A percentile compares a stretch with the other conserved stretches of the same genome.
Conservation (phyloP, 2,329 filamentous ascomycete genomes). For the Fonsecaea multimorphosa region DNA sequence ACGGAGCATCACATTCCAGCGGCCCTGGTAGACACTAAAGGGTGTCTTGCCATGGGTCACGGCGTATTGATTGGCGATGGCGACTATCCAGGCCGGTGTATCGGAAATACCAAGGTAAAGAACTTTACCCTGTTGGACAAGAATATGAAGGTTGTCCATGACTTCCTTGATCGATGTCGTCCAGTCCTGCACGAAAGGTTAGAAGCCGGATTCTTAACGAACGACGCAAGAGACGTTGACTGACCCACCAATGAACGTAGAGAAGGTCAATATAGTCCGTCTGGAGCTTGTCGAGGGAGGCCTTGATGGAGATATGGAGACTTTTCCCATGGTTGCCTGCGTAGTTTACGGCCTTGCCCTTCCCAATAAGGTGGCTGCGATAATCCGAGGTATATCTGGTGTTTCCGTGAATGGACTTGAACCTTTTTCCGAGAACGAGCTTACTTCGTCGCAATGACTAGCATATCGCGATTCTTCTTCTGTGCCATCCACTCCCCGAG, state of each 20-base stretch:
- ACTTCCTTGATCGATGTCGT: slow-evolving; percentile 48
- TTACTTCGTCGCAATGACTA: slow-evolving; percentile 75
- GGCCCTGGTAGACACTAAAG: slow-evolving; percentile 49
- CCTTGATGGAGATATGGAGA: slow-evolving; percentile 52
- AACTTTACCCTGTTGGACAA: slow-evolving; percentile 50
- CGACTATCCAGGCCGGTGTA: slow-evolving; percentile 50
- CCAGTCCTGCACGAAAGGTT: slow-evolving; percentile 53
- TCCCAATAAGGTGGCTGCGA: slow-evolving; percentile 49
- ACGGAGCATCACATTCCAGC: slow-evolving; percentile 48
- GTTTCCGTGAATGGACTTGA: neutral
- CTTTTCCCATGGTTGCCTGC: slow-evolving; percentile 53
- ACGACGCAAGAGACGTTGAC: slow-evolving; percentile 2
- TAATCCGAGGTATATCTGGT: slow-evolving; percentile 68
- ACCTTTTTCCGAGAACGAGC: neutral
- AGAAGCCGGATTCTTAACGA: neutral
- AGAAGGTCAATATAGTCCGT: slow-evolving; percentile 62
- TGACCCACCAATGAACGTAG: slow-evolving; percentile 61
- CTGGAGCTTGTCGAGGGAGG: slow-evolving; percentile 56
- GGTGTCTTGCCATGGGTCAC: slow-evolving; percentile 49
- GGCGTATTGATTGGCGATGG: slow-evolving; percentile 51
- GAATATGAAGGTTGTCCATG: slow-evolving; percentile 50
- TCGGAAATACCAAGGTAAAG: slow-evolving; percentile 52
- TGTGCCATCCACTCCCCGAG: slow-evolving; percentile 66
- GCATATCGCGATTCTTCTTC: slow-evolving; percentile 68
- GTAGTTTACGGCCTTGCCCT: slow-evolving; percentile 49